Conservation (phyloP, 225 moss, liverwort and hornwort genomes). For the Bryum argenteum region DNA sequence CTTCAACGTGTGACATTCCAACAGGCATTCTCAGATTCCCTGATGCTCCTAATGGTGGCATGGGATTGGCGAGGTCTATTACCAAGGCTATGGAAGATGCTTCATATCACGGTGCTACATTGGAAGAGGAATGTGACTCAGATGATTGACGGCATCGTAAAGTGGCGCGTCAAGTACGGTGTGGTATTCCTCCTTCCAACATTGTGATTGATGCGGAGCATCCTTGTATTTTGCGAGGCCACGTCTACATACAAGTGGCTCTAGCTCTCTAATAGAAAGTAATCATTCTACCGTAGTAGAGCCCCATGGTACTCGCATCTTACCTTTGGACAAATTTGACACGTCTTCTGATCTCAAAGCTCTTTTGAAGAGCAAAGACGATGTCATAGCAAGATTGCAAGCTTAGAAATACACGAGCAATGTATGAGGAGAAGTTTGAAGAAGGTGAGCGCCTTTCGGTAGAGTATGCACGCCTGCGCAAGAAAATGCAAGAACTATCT, state of each 20-base stretch:
- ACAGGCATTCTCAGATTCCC: not conserved
- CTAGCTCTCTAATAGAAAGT: too few relatives aligned
- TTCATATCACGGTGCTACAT: not conserved
- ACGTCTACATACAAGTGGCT: too few relatives aligned
- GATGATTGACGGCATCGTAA: not conserved
- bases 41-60: not conserved
- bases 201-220: not conserved
- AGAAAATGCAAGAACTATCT: not conserved
- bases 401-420: not conserved
- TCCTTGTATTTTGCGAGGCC: not conserved
- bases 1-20: not conserved
- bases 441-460: not conserved
- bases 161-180: not conserved
- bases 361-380: not conserved
- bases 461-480: not conserved
- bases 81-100: not conserved
- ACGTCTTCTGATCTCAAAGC: too few relatives aligned
- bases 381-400: not conserved
- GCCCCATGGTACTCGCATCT: too few relatives aligned
- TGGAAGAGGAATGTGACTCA: not conserved
- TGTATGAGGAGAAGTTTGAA: not conserved
- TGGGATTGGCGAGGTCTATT: not conserved
- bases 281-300: too few relatives aligned
- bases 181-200: not conserved
- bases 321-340: too few relatives aligned